Evolutionary conservation across 176 grass and related monocot species (phyloP), one percentile per base, ranked within the genome.

Genomic region (Oryza rufipogon): DNA sequence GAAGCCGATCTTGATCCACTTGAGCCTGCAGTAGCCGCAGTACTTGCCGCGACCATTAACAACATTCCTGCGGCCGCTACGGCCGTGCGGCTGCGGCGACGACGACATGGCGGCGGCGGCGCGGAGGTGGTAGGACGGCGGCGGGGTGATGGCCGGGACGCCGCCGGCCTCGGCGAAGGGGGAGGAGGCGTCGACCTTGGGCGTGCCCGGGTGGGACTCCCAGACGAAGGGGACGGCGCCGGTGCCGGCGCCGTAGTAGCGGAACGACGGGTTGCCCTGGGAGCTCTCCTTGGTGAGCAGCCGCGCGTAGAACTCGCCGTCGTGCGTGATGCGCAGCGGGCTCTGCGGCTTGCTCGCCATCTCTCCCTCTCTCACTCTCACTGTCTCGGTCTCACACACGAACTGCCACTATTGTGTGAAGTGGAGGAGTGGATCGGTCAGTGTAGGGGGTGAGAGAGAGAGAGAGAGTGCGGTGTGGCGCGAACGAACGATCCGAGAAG

Each of bases 151-250:
- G 47, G 63, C 91, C 70, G 87, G 82, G 36, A 78, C 47, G 64
- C 1, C 76, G 16, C 28, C 36, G 20, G 38, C 19, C 33, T 66
- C 47, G 64, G 2, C 73, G 12, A 2, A 38, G 36, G 36, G 80
- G 80, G 54, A 67, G 77, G 68, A 10, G 66, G 76, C 58, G n/a
- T 63, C 74, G 77, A 88, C 82, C 90, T 96, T 99, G 30, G 96
- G 96, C 16, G 91, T 99, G 20, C 93, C 96, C 3, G 96, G 96
- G 54, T 91, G 88, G 17, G 91, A 94, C 86, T 99, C 93, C 96
- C 96, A 99, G n/a, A 83, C 51, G 86, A 99, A 99, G 0, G 96
- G 96, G 15, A 99, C 96, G 13, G 93, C 80, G 64, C 84, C 88
- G 14, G 96, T 70, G 1, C 89, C 96, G 68, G 87, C 81, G 25